phyloP scores from a whole-genome alignment of 768 basidiomycete genomes.

The Pleurotus eryngii region DNA sequence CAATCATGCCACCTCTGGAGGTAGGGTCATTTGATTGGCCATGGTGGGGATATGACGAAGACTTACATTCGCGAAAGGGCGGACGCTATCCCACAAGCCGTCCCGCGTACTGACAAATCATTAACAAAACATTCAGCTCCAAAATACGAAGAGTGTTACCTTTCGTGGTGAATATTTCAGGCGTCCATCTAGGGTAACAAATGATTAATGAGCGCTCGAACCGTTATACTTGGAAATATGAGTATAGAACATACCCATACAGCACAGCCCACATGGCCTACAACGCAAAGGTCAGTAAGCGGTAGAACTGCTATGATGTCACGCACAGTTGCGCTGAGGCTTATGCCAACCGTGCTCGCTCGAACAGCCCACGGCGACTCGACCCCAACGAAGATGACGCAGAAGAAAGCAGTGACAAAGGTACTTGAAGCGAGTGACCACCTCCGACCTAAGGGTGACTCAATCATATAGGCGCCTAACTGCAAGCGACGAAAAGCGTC shows the following conservation, averaged over 20 bases:
- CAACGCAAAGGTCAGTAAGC: neutral
- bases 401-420: conserved; percentile 72
- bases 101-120: conserved; percentile 62
- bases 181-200: conserved; percentile 56
- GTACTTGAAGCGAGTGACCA: conserved; percentile 76
- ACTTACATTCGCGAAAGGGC: conserved; percentile 81
- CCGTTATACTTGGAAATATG: too few relatives aligned
- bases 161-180: conserved; percentile 82
- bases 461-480: conserved; percentile 86
- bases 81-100: conserved; percentile 84
- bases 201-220: conserved; percentile 5
- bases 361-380: conserved; percentile 56
- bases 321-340: conserved; percentile 67
- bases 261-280: conserved; percentile 87
- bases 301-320: neutral
- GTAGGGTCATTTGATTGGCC: conserved; percentile 8
- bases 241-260: conserved; percentile 46
- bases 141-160: conserved; percentile 30
- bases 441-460: conserved; percentile 63
- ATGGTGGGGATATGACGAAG: neutral
- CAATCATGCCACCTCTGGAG: conserved; percentile 82
- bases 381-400: conserved; percentile 63
- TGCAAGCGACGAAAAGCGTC: conserved; percentile 21
- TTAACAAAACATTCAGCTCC: neutral
- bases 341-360: conserved; percentile 71